These are phyloP conservation scores for Tetrapisispora arboricola DNA, from an alignment of 805 yeast genomes.

Conservation along the genomic window DNA sequence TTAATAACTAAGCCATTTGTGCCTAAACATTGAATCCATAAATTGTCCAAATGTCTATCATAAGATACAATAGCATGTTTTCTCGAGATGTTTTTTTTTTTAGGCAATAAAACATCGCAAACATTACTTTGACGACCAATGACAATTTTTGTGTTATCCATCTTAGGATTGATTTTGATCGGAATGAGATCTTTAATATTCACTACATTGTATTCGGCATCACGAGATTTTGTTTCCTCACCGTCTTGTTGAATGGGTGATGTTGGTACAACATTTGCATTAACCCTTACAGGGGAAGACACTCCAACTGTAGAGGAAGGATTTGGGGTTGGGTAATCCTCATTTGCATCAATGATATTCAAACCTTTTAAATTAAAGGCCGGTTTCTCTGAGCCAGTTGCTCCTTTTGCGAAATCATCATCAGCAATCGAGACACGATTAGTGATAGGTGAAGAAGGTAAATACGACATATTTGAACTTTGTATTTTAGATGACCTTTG, in stretches of 20 bases:
- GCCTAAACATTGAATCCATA: constrained; percentile 64
- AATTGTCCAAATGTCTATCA: constrained; percentile 29
- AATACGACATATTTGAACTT: constrained; percentile 21
- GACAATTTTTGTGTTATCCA: constrained; percentile 13
- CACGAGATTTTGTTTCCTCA: not conserved
- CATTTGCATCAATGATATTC: constrained; percentile 12
- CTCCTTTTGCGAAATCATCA: not conserved
- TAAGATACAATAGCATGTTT: constrained; percentile 32
- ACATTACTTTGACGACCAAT: constrained; percentile 25
- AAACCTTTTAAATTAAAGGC: not conserved
- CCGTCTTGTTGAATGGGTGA: constrained; percentile 2
- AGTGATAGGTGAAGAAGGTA: constrained; percentile 33
- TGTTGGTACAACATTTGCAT: not conserved
- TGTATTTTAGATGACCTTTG: too few relatives aligned
- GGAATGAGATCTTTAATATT: constrained; percentile 1
- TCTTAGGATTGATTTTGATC: not conserved
- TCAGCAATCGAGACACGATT: not conserved
- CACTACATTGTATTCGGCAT: not conserved
- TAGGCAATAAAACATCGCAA: constrained; percentile 26
- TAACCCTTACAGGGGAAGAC: constrained; percentile 27
- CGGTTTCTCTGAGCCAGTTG: not conserved
- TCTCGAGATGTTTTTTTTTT: constrained; percentile 25
- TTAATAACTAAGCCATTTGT: constrained; percentile 67
- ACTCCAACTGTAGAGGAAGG: constrained; percentile 51
- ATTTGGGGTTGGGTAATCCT: constrained; percentile 57